phyloP scores from a whole-genome alignment of 140 eudicot species.

The Artemisia princeps region DNA sequence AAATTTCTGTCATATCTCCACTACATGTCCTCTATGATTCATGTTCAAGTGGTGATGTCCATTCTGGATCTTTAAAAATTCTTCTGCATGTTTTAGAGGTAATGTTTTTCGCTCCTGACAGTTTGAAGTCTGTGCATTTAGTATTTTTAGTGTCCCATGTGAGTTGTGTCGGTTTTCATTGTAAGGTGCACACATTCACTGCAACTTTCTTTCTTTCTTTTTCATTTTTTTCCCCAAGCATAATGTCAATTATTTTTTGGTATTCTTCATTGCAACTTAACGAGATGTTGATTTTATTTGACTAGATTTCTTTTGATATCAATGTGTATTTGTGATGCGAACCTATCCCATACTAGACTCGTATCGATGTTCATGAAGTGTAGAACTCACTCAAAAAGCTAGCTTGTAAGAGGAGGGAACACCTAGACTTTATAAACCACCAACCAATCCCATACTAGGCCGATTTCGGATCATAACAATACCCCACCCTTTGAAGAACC shows the following conservation, averaged over 20 bases:
- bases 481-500: too few relatives aligned
- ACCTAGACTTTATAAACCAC: too few relatives aligned
- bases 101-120: slow-evolving; percentile 13
- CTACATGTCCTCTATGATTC: slow-evolving; percentile 63
- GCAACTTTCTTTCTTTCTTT: background rate
- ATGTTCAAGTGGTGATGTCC: slow-evolving; percentile 61
- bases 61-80: slow-evolving; percentile 78
- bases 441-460: too few relatives aligned
- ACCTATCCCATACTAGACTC: too few relatives aligned
- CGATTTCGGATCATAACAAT: too few relatives aligned
- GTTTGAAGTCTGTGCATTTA: slow-evolving; percentile 13
- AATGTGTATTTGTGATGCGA: too few relatives aligned
- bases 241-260: background rate
- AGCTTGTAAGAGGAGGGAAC: too few relatives aligned
- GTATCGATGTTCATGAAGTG: too few relatives aligned
- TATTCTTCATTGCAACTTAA: slow-evolving; percentile 12
- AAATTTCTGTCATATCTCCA: slow-evolving; percentile 82
- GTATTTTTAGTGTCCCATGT: slow-evolving; percentile 11
- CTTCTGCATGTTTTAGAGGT: slow-evolving; percentile 97
- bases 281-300: background rate
- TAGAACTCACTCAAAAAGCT: too few relatives aligned
- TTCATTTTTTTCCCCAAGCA: background rate
- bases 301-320: background rate
- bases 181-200: background rate
- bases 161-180: slow-evolving; percentile 9